Evolutionary conservation across 352 stramenopile genomes (phyloP).

Genomic region (Phytopythium vexans): DNA sequence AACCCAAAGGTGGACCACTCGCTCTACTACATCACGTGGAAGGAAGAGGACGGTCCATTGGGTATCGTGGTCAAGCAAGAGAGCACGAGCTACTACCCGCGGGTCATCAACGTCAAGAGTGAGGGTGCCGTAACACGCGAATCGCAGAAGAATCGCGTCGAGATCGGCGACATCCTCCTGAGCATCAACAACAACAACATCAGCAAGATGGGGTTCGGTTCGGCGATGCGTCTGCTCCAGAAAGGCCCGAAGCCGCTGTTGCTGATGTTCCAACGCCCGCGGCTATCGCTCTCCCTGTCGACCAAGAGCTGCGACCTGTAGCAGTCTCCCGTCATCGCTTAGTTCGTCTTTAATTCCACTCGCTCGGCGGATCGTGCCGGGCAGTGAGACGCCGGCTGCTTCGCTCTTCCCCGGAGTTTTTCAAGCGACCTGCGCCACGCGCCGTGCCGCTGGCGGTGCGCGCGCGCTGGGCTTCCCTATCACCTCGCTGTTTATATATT

Average conservation of each 20-base stretch:
- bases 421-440: too few species aligned
- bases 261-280: conserved; percentile 83
- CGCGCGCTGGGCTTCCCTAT: too few species aligned
- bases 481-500: too few species aligned
- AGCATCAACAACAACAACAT: conserved; percentile 92
- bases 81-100: conserved; percentile 82
- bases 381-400: neutral
- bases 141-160: conserved; percentile 82
- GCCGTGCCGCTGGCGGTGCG: too few species aligned
- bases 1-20: conserved; percentile 84
- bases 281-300: conserved; percentile 29
- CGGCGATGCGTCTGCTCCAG: conserved; percentile 83
- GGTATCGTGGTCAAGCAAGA: conserved; percentile 87
- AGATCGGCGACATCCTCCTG: conserved; percentile 77
- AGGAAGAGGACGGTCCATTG: conserved; percentile 80
- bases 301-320: conserved; percentile 35
- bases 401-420: neutral
- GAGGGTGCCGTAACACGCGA: conserved; percentile 77
- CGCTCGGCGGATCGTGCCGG: neutral
- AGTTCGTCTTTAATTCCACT: neutral
- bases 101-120: conserved; percentile 87
- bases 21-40: conserved; percentile 89
- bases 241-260: conserved; percentile 83
- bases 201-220: conserved; percentile 86
- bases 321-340: conserved; percentile 1